Conservation (phyloP, 139 green algal genomes). For the Coelastrella sp. region DNA sequence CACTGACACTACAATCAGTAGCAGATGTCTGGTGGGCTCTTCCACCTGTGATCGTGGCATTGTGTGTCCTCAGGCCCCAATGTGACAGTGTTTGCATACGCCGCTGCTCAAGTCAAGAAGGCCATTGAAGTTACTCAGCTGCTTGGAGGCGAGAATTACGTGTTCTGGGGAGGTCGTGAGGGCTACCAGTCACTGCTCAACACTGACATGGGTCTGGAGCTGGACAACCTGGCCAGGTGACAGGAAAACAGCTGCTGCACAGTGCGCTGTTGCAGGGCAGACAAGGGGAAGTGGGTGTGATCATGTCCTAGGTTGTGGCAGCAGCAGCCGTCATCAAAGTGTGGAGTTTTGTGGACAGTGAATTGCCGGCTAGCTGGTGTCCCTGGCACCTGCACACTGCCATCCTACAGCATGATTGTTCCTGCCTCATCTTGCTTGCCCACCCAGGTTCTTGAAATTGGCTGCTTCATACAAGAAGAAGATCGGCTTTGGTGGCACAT, state of each 20-base stretch:
- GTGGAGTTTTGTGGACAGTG: no score
- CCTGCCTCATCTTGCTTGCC: not conserved
- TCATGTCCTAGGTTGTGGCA: no score
- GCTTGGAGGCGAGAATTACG: slow-evolving; percentile 70
- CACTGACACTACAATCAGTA: no score
- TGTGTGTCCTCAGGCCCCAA: slow-evolving; percentile 33
- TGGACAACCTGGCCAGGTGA: slow-evolving; percentile 66
- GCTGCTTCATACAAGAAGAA: slow-evolving; percentile 66
- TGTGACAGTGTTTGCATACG: slow-evolving; percentile 46
- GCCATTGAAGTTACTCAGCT: slow-evolving; percentile 65
- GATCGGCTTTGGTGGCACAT: slow-evolving; percentile 62
- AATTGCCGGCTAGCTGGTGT: no score
- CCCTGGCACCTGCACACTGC: no score
- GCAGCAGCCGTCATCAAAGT: no score
- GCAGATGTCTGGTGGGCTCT: no score
- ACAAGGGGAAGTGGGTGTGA: no score
- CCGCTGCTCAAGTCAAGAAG: slow-evolving; percentile 66
- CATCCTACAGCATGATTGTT: no score
- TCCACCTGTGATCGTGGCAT: not conserved
- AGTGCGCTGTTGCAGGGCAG: not conserved
- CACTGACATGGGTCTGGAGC: slow-evolving; percentile 75
- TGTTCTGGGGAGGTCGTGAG: slow-evolving; percentile 86
- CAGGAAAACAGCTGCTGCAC: not conserved
- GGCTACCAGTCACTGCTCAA: slow-evolving; percentile 83
- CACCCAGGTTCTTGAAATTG: slow-evolving; percentile 65